Evolutionary conservation across 306 rosid species (phyloP), one percentile per base, ranked within the genome.

Genomic region (Quercus aquifolioides): DNA sequence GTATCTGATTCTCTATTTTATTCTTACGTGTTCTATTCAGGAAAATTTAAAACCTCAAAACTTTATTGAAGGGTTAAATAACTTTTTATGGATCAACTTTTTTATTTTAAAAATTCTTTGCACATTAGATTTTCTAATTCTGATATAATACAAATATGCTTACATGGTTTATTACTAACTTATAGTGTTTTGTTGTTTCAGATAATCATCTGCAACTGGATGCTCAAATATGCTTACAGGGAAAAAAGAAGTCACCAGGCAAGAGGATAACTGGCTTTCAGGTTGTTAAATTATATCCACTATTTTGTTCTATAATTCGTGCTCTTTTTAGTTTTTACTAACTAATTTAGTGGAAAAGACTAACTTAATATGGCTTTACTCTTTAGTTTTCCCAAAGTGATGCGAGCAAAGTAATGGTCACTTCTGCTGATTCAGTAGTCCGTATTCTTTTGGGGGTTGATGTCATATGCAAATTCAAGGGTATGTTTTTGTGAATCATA

Each of bases 201-300:
- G 94, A 84, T 86, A 62, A 81, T 75, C 91, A 83, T 77, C 78
- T 86, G 88, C 83, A 85, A 77, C 74, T 87, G 84, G 90, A 84
- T 82, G 78, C 83, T 82, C 90, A 84, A 81, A 43, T 90, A 75
- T 71, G 79, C 76, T 82, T 90, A 80, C 82, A 78, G 64, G 90
- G 91, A 43, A 91, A 90, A 81, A 91, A 84, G 94, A 91, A 91
- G 90, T 76, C 94, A 5, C 75, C 78, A 0, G 88, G 89, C 58
- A 91, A 88, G 81, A 86, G 85, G 84, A 90, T 91, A 75, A 90
- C 97, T 38, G 90, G 94, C 76, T 86, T 91, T 84, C 88, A 91
- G 94, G 97, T 91, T 30, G 79, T 83, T 86, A 68, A 71, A 71
- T 73, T 68, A 38, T 75, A 62, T 70, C 55, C n/a, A 21, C 56